These are phyloP conservation scores for Penicillium hordei DNA, from an alignment of 2,329 filamentous ascomycete genomes.

Conservation along the genomic window DNA sequence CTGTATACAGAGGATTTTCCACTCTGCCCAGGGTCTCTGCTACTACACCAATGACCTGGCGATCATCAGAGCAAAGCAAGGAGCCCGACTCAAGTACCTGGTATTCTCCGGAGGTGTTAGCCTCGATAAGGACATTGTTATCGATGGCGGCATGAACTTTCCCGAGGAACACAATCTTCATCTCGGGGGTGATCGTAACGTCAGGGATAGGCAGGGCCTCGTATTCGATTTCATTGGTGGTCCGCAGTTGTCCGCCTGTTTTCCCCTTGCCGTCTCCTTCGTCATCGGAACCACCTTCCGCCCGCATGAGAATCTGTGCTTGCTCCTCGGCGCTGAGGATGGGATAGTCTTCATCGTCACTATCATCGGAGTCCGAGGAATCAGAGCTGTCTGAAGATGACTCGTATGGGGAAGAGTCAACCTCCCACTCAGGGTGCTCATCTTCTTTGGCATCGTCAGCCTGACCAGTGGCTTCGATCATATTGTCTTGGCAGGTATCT, in stretches of 20 bases:
- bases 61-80: constrained; percentile 73
- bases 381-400: constrained; percentile 61
- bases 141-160: constrained; percentile 74
- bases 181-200: constrained; percentile 72
- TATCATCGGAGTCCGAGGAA: constrained; percentile 63
- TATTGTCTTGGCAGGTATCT: constrained; percentile 8
- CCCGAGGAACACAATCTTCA: constrained; percentile 74
- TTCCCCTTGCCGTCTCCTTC: constrained; percentile 60
- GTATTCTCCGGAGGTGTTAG: constrained; percentile 74
- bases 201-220: constrained; percentile 71
- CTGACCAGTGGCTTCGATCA: constrained; percentile 1
- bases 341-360: constrained; percentile 60
- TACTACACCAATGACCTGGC: constrained; percentile 76
- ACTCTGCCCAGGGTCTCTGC: constrained; percentile 84
- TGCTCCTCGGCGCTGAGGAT: constrained; percentile 79
- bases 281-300: constrained; percentile 75
- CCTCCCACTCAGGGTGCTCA: constrained; percentile 76
- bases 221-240: constrained; percentile 74
- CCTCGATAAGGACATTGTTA: constrained; percentile 75
- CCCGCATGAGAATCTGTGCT: constrained; percentile 80
- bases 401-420: constrained; percentile 73
- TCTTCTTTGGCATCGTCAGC: constrained; percentile 42
- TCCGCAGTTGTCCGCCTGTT: constrained; percentile 60
- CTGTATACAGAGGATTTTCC: constrained; percentile 79
- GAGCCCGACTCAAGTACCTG: constrained; percentile 82